Evolutionary conservation across 2,329 filamentous ascomycete genomes (phyloP), one percentile per base, ranked within the genome.

Genomic region (Teratosphaeriaceae sp.): DNA sequence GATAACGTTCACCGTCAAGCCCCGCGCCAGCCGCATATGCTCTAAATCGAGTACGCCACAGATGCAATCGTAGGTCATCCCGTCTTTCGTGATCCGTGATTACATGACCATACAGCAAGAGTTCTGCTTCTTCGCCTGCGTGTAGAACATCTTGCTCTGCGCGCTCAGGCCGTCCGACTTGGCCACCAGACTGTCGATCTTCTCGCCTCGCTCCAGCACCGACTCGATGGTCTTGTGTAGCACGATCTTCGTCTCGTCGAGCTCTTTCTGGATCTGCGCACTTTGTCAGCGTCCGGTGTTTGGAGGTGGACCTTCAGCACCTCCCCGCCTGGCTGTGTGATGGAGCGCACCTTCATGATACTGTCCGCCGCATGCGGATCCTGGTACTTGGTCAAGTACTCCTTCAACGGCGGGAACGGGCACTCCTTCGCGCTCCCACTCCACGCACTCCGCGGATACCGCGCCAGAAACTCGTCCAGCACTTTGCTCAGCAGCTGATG

Each of bases 101-200:
- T 55, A 77, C 73, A 77, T 78, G 39, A 78, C 65, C 34, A 68
- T 60, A 56, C 76, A 79, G 65, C 76, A 79, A 18, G 72, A 75
- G 57, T 79, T 79, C 60, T 79, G 76, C 64, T 79, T 78, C 66
- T 79, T 78, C 19, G 76, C 75, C 65, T 78, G 75, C 31, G 76
- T 88, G 67, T 97, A 97, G 66, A 98, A 98, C 84, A 94, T 90
- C 77, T 95, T 97, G 71, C 88, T 95, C 74, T 92, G 85, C 38
- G 80, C 79, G 67, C 87, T 94, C 59, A 98, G 68, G 11, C 83
- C 87, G 57, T 95, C 88, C 59, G 87, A 94, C 79, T 97, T 97
- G 51, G 83, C 82, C 35, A 97, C 90, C 56, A 98, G 69, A 57
- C 85, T 86, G 62, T 97, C 90, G 55, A 98, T 88, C 77, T 96